Evolutionary conservation across 2,329 filamentous ascomycete genomes (phyloP).

Genomic region (Scedosporium dehoogii): DNA sequence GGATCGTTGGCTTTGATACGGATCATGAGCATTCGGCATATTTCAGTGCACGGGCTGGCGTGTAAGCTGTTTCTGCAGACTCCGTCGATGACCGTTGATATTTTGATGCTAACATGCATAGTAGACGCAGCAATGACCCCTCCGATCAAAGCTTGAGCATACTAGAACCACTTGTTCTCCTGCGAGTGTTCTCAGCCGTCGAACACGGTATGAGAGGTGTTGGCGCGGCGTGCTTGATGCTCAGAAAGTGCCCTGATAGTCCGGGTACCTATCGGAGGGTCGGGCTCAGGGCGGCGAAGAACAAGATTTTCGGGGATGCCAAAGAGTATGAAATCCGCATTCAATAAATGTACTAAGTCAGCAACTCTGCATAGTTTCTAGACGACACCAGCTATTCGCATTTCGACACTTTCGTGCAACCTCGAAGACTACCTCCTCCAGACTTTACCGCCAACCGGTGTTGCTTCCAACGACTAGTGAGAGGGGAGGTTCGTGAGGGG

Average conservation of each 20-base stretch:
- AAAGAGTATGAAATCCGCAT: not conserved
- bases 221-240: not conserved
- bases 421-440: no score
- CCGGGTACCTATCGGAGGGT: not conserved
- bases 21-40: not conserved
- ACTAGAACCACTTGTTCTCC: not conserved
- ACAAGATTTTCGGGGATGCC: not conserved
- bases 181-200: not conserved
- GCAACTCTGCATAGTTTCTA: no score
- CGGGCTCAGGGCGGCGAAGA: not conserved
- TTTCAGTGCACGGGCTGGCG: not conserved
- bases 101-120: not conserved
- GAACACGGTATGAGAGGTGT: not conserved
- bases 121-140: not conserved
- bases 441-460: no score
- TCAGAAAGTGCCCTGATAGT: not conserved
- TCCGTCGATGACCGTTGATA: no score
- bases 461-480: no score
- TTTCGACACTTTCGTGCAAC: no score
- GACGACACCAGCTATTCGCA: no score
- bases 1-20: not conserved
- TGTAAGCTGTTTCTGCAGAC: not conserved
- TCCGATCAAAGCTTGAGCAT: not conserved
- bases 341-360: not conserved
- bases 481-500: no score